Percentiles rank a stretch among this genome's conserved stretches.
Conservation (phyloP, 139 green algal species). For the Yamagishiella unicocca region DNA sequence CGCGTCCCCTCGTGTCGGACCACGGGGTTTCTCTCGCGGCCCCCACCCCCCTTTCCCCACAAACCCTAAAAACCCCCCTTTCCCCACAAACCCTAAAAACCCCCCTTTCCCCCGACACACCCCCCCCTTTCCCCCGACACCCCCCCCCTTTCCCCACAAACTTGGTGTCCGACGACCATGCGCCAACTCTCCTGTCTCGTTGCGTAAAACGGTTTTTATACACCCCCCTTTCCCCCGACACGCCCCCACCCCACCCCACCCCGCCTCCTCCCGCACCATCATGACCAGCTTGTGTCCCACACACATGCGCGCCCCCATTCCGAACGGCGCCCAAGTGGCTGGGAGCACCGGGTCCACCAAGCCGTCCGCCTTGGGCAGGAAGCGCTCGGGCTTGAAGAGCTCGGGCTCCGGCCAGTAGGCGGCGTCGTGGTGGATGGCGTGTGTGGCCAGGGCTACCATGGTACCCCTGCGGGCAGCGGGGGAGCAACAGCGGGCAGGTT, state of each 20-base stretch:
- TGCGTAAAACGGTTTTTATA: no score
- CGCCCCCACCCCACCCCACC: background rate
- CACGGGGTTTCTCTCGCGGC: no score
- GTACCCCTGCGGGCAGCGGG: background rate
- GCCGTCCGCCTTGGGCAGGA: conserved; percentile 12
- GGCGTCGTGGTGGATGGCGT: conserved; percentile 20
- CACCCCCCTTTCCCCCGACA: no score
- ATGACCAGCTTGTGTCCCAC: conserved; percentile 61
- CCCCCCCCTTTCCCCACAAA: no score
- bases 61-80: no score
- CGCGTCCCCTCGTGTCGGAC: no score
- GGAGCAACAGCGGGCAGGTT: no score
- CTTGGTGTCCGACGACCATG: no score
- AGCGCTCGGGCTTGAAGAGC: conserved; percentile 48
- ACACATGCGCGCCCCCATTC: conserved; percentile 60
- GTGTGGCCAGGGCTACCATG: background rate
- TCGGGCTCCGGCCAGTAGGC: conserved; percentile 38
- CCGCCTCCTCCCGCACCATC: conserved; percentile 12
- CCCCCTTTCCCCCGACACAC: background rate
- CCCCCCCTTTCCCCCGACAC: no score
- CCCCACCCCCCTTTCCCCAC: no score
- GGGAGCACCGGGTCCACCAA: background rate
- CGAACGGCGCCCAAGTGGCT: conserved; percentile 47
- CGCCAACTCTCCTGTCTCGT: no score
- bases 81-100: no score